Evolutionary conservation across 129 eudicot genomes (phyloP), one percentile per base, ranked within the genome.

Genomic region (Flaveria trinervia): DNA sequence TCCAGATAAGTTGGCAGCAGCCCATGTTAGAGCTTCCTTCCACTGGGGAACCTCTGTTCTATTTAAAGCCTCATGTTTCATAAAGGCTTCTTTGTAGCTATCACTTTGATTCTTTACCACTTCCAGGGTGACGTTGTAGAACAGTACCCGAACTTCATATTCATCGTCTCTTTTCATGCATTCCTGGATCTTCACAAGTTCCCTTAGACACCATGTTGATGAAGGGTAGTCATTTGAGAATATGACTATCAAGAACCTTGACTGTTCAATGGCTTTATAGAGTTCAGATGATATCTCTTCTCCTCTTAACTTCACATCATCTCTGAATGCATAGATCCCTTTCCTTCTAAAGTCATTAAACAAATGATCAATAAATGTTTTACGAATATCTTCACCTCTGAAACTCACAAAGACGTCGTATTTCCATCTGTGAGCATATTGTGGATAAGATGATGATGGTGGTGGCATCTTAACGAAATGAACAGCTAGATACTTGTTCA

Each of bases 231-330:
- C 65, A 20, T 57, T 57, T 57, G 65, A 57, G 33, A 57, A 57
- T 22, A 57, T 57, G 65, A 57, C 65, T 57, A 57, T 57, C 65
- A 57, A 57, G 65, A 57, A 57, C 65, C 65, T 57, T 57, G 65
- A 57, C 33, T 57, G 65, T 9, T 57, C 65, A 57, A 57, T 57
- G 33, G 65, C 65, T 57, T 20, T 57, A 57, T 57, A 57, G 65
- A 57, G 65, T 57, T 57, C 65, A 22, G 65, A 23, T 57, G 30
- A 22, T 57, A 57, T 57, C 15, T 57, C 65, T 57, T 57, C 65
- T 57, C 65, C 65, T 23, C 65, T 57, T 15, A 57, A 57, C 15
- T 57, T 57, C 33, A 22, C 22, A 22, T 57, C 65, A 20, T 57
- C 65, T 57, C 65, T 57, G 15, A 57, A 57, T 57, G 65, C 30